Base-by-base conservation (phyloP, 257 asterid genomes). In the Nemophila menziesii region DNA sequence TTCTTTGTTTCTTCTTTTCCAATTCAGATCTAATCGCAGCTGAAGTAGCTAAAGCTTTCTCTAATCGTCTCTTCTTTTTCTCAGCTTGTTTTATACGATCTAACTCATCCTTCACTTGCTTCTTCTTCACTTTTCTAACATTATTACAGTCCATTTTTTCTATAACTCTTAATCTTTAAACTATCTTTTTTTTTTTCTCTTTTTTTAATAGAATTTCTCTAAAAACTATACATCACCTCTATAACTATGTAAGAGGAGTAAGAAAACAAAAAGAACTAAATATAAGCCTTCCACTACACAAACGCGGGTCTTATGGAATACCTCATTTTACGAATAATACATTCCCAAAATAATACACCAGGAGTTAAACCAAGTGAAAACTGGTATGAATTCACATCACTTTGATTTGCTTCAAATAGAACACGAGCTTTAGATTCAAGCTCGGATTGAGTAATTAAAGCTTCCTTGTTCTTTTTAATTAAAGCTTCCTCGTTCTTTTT, bases 11-110 rank as follows among this genome's bases (percentile, higher is more conserved):
- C 86, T 89, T 89, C 50, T 84, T 84, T 50, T 85, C 98, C 36
- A 89, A 66, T 61, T 89, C 96, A 4, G 86, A 72, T 27, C 94
- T 77, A 44, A 89, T 89, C 29, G 96, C 98, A 16, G 98, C 98
- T 5, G 98, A 89, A 22, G 96, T 77, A 56, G 98, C 98, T 60
- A 89, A 64, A 33, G 98, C 98, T 67, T 89, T 89, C 79, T 89
- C 98, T 71, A 89, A 63, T 2, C 98, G 93, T 54, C 96, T 69
- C 68, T 67, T 84, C 52, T 89, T 89, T 79, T 77, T 89, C 75
- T 89, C 98, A 5, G 98, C 98, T 51, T 89, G 98, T 66, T 85
- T 89, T n/a, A 81, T 79, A 8, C 98, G 87, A 64, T 89, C 98
- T 44, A 78, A 58, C 68, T 89, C 98, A 15, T 81, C 93, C 63